phyloP scores from a whole-genome alignment of 169 alveolate species.

The Plasmodium billcollinsi region DNA sequence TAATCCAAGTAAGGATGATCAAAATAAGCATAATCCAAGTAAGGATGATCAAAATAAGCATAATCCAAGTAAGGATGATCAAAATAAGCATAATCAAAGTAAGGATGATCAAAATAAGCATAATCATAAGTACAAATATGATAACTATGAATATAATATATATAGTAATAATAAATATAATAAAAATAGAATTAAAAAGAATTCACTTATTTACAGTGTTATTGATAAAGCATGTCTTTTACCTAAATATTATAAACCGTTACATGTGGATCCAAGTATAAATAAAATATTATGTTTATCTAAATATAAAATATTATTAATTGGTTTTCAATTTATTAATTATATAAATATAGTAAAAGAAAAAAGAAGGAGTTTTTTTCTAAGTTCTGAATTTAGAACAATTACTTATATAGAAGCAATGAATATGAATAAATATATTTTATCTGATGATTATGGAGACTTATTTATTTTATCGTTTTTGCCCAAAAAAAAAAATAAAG shows the following conservation, averaged over 20 bases:
- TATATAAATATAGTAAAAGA: conserved; percentile 37
- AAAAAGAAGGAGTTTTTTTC: conserved; percentile 32
- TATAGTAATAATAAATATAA: too few species aligned
- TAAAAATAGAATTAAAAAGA: not conserved
- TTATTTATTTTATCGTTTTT: conserved; percentile 41
- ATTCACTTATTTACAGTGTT: not conserved
- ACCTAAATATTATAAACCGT: conserved; percentile 30
- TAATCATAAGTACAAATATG: not conserved
- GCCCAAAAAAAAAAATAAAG: not conserved
- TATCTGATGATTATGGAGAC: conserved; percentile 76
- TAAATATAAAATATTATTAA: conserved; percentile 32
- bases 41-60: not conserved
- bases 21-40: too few species aligned
- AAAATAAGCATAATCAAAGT: too few species aligned
- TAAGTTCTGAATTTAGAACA: conserved; percentile 70
- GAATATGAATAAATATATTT: conserved; percentile 18
- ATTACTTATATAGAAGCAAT: conserved; percentile 56
- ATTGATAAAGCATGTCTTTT: not conserved
- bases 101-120: too few species aligned
- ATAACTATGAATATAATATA: not conserved
- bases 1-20: not conserved
- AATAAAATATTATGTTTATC: conserved; percentile 51
- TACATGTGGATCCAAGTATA: conserved; percentile 61
- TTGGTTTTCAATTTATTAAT: conserved; percentile 72
- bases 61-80: not conserved